A percentile compares a stretch with the other conserved stretches of the same genome.
These are phyloP conservation scores for Ceratocystis cubensis DNA, from an alignment of 2,329 filamentous ascomycete species.

Conservation along the genomic window DNA sequence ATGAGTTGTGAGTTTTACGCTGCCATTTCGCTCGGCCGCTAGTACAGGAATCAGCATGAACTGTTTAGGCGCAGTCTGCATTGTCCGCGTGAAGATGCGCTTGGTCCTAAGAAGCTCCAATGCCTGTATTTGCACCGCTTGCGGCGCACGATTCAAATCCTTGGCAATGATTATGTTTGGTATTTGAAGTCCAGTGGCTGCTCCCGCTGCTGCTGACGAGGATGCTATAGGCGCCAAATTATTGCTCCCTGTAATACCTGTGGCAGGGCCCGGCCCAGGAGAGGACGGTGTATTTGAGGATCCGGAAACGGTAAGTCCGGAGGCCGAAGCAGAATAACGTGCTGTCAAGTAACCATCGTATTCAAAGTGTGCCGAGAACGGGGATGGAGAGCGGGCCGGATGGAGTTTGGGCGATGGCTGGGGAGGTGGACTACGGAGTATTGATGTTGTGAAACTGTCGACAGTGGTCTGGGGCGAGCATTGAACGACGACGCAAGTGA, in stretches of 20 bases:
- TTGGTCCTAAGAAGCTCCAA: constrained; percentile 66
- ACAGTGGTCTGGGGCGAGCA: constrained; percentile 63
- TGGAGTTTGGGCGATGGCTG: constrained; percentile 12
- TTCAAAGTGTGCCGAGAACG: constrained; percentile 23
- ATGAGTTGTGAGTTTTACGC: constrained; percentile 41
- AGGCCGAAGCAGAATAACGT: constrained; percentile 27
- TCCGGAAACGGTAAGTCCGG: constrained; percentile 23
- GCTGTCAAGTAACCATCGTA: constrained; percentile 24
- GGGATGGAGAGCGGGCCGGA: constrained; percentile 25
- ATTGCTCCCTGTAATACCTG: constrained; percentile 13
- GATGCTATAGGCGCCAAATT: constrained; percentile 15
- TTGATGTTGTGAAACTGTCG: constrained; percentile 64
- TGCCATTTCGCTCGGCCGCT: constrained; percentile 35
- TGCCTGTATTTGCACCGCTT: constrained; percentile 69
- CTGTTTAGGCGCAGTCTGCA: constrained; percentile 58
- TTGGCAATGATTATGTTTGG: constrained; percentile 74
- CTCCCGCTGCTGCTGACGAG: constrained; percentile 22
- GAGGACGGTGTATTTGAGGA: constrained; percentile 24
- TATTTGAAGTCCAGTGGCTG: constrained; percentile 34
- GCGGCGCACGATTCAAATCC: constrained; percentile 61
- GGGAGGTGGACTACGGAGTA: constrained; percentile 39
- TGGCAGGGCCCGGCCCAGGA: neutral
- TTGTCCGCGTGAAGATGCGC: constrained; percentile 63
- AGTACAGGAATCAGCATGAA: constrained; percentile 75
- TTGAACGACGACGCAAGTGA: constrained; percentile 56